Conservation (phyloP, 371 early-diverging fungal genomes). For the Lichtheimia ramosa region DNA sequence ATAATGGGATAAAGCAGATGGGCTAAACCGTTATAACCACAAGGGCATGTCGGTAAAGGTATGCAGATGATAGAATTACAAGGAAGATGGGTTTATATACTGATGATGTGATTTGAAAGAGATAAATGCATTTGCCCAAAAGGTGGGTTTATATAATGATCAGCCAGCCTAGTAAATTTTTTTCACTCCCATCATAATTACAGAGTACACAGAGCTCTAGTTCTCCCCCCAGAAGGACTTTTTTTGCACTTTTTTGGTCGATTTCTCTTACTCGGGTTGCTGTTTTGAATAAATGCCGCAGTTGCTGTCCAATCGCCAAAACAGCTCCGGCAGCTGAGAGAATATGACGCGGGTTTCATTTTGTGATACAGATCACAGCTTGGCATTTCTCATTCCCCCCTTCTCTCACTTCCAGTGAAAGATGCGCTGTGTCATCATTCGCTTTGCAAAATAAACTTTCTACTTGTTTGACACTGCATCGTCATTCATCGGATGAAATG, state of each 20-base stretch:
- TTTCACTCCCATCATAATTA: neutral
- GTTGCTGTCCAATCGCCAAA: neutral
- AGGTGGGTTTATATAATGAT: slow-evolving; percentile 1
- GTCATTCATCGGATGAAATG: no score
- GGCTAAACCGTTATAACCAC: no score
- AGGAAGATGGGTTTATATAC: neutral
- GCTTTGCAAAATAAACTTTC: no score
- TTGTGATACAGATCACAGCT: slow-evolving; percentile 1
- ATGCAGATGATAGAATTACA: neutral
- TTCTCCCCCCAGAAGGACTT: neutral
- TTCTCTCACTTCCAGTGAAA: no score
- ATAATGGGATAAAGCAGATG: no score
- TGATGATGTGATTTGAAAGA: neutral
- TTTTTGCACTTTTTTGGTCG: slow-evolving; percentile 1
- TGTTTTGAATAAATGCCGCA: slow-evolving; percentile 2
- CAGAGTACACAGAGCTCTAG: no score
- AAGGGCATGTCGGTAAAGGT: no score
- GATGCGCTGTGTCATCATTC: no score
- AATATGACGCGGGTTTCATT: neutral
- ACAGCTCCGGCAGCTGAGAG: slow-evolving; percentile 1
- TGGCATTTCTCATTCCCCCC: neutral
- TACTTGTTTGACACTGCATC: no score
- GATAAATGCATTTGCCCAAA: neutral
- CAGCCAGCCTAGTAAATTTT: neutral
- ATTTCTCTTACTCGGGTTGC: neutral